Conservation (phyloP, 2,329 filamentous ascomycete species). For the Daldinia sp. region DNA sequence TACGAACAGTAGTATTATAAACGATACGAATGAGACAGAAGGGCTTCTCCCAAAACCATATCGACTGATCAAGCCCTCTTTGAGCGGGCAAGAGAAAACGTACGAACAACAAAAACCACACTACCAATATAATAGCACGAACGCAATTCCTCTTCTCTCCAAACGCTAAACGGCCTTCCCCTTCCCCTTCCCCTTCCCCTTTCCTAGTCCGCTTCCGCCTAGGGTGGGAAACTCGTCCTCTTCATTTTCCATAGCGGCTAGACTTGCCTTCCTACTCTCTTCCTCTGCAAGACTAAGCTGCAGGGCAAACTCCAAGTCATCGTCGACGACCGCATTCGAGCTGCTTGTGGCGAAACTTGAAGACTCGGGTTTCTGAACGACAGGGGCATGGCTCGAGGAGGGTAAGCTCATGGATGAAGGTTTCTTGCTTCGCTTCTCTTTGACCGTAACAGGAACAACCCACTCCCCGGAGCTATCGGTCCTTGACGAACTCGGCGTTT, state of each 20-base stretch:
- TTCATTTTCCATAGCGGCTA: slow-evolving; percentile 15
- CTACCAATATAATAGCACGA: background rate
- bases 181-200: slow-evolving; percentile 40
- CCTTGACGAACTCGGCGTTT: slow-evolving; percentile 55
- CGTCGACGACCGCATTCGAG: slow-evolving; percentile 50
- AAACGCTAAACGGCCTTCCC: background rate
- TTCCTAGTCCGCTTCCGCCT: slow-evolving; percentile 30
- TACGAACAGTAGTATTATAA: background rate
- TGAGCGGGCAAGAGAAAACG: slow-evolving; percentile 8
- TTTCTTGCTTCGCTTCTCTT: slow-evolving; percentile 54
- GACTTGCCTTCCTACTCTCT: slow-evolving; percentile 47
- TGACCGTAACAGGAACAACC: slow-evolving; percentile 61
- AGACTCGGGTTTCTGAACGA: slow-evolving; percentile 42
- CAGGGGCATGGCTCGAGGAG: slow-evolving; percentile 49
- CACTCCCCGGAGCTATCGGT: slow-evolving; percentile 58
- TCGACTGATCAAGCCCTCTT: slow-evolving; percentile 13
- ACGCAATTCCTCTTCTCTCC: background rate
- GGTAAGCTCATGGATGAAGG: slow-evolving; percentile 47
- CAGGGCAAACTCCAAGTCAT: slow-evolving; percentile 68
- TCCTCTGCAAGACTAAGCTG: slow-evolving; percentile 67
- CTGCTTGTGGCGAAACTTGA: slow-evolving; percentile 36
- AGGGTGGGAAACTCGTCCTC: slow-evolving; percentile 46
- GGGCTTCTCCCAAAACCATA: background rate
- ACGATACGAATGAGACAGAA: slow-evolving; percentile 11
- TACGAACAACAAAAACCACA: background rate